These are phyloP conservation scores for Aegle marmelos DNA, from an alignment of 345 rosid species.

Conservation along the genomic window DNA sequence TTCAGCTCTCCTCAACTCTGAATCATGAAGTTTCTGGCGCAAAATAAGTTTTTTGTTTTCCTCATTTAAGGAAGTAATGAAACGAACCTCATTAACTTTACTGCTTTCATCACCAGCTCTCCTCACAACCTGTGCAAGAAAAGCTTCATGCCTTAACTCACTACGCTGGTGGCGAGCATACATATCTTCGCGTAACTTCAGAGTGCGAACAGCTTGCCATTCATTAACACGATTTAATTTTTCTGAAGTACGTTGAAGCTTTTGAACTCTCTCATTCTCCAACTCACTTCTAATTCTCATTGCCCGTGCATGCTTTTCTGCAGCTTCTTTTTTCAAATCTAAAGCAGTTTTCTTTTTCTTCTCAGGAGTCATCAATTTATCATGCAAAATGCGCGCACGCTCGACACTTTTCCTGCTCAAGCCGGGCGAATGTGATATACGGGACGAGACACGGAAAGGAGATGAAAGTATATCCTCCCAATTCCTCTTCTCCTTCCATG, in stretches of 20 bases:
- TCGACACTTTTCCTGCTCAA: conserved; percentile 67
- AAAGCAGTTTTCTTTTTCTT: conserved; percentile 69
- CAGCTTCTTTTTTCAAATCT: conserved; percentile 74
- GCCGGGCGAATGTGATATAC: conserved; percentile 61
- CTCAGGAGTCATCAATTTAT: conserved; percentile 72
- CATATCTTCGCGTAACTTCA: conserved; percentile 76
- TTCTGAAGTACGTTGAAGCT: conserved; percentile 73
- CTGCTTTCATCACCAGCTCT: conserved; percentile 91
- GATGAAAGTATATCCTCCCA: conserved; percentile 76
- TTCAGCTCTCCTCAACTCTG: conserved; percentile 77
- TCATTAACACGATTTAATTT: conserved; percentile 71
- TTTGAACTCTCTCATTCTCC: conserved; percentile 75
- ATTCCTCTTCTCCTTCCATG: conserved; percentile 80
- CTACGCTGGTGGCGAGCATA: conserved; percentile 72
- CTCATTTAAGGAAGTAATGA: conserved; percentile 76
- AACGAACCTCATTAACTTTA: conserved; percentile 79
- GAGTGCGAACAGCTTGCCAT: conserved; percentile 72
- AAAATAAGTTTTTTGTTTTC: conserved; percentile 74
- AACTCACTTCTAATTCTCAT: conserved; percentile 68
- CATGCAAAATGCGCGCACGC: conserved; percentile 63
- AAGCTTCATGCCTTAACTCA: conserved; percentile 81
- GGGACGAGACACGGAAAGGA: conserved; percentile 59
- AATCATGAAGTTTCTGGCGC: conserved; percentile 74
- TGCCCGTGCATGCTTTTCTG: conserved; percentile 74
- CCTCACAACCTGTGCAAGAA: conserved; percentile 69